Base-by-base conservation (phyloP, 2,329 filamentous ascomycete genomes). In the Hymenoscyphus occultus region DNA sequence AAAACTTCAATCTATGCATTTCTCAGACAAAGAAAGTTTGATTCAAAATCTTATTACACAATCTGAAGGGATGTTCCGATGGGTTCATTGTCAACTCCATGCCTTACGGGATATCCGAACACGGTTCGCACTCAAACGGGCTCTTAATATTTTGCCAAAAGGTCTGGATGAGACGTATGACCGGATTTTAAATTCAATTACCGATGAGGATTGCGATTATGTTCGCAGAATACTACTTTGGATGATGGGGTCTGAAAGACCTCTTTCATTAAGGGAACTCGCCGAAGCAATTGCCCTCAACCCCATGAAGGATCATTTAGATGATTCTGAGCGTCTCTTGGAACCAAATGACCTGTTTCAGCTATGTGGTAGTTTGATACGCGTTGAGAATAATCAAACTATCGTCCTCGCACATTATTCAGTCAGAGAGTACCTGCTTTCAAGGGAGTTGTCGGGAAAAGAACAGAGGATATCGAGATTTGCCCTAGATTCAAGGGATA, bases 391-490 rank as follows among this genome's bases (percentile, higher is more conserved):
- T 2, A n/a, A 45, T 3, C 40, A 45, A 45, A 45, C 40, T 45
- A 45, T 45, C n/a, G 40, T 45, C 12, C 40, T 76, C 5, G 71
- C 73, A 7, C 73, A 77, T 69, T 73, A 70, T 22, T 74, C 72
- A 14, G 71, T 74, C 32, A 73, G 72, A 62, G 71, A 75, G 51
- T 76, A 74, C 60, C 66, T 75, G 10, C 59, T 58, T 13, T 75
- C 74, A 56, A n/a, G 64, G 22, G 67, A 65, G 22, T 19, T 56
- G n/a, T 12, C 40, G n/a, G 40, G 40, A n/a, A 45, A 45, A 45
- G 40, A 45, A 3, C n/a, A 45, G 12, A 45, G n/a, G 40, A 12
- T 45, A 12, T 12, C 40, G 12, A 45, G 40, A n/a, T 45, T 45
- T 45, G 40, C 40, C 12, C 40, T 45, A n/a, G 12, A n/a, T 13